Evolutionary conservation across 768 basidiomycete genomes (phyloP).

Genomic region (Dioszegia aurantiaca): DNA sequence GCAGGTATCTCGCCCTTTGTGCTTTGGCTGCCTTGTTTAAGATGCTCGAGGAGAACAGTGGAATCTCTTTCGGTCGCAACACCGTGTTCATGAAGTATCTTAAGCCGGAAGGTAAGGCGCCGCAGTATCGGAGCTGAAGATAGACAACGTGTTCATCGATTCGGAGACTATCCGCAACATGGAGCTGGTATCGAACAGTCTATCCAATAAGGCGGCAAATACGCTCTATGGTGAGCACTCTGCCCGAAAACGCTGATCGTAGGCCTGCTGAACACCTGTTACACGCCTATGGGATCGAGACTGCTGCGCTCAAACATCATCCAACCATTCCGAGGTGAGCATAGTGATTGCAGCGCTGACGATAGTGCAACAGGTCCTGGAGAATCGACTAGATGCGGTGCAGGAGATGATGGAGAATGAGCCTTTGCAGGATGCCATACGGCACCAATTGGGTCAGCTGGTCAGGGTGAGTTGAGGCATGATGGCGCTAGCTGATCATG

Average conservation of each 20-base stretch:
- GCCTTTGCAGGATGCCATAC: not conserved
- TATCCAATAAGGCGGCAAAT: constrained; percentile 61
- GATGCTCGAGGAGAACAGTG: constrained; percentile 67
- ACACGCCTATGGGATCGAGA: constrained; percentile 83
- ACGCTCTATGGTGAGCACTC: constrained; percentile 68
- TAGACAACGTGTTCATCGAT: constrained; percentile 91
- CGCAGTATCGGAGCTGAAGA: not conserved
- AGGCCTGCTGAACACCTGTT: constrained; percentile 65
- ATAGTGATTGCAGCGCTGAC: not conserved
- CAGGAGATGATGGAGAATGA: constrained; percentile 53
- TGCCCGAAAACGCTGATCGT: not conserved
- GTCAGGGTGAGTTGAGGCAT: constrained; percentile 56
- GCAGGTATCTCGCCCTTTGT: constrained; percentile 82
- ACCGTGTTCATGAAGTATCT: constrained; percentile 57
- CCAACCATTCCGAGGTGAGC: constrained; percentile 70
- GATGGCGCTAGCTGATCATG: constrained; percentile 51
- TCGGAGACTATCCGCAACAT: constrained; percentile 81
- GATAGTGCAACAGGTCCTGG: not conserved
- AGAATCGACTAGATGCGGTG: constrained; percentile 76
- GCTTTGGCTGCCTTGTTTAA: constrained; percentile 85
- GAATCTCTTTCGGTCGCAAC: constrained; percentile 63
- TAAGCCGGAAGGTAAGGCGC: constrained; percentile 61
- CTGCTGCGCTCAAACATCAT: constrained; percentile 75
- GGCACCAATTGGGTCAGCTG: not conserved
- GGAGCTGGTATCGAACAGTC: constrained; percentile 77